Percentiles rank a stretch among this genome's conserved stretches.
These are phyloP conservation scores for Raphanus raphanistrum DNA, from an alignment of 345 rosid species.

Conservation along the genomic window DNA sequence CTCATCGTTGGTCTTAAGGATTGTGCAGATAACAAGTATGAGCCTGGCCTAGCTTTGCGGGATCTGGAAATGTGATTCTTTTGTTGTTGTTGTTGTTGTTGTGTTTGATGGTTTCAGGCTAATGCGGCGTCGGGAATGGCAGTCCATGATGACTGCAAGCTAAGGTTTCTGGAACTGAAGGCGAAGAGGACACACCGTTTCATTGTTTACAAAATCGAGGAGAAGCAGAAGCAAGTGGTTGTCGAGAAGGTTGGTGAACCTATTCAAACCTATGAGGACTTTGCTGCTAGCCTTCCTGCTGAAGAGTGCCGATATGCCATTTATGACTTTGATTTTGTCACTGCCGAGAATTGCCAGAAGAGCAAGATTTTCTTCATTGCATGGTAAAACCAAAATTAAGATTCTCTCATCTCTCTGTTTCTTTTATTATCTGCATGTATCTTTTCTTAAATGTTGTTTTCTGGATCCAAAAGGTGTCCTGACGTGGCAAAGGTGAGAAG, in stretches of 20 bases:
- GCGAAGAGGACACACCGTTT: slow-evolving; percentile 56
- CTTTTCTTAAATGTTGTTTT: not conserved
- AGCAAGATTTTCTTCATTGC: slow-evolving; percentile 66
- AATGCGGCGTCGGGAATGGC: slow-evolving; percentile 61
- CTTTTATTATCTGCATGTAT: not conserved
- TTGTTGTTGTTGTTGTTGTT: not conserved
- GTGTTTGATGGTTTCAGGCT: slow-evolving; percentile 33
- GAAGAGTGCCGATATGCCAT: slow-evolving; percentile 46
- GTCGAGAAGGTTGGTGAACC: slow-evolving; percentile 61
- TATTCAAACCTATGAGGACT: slow-evolving; percentile 51
- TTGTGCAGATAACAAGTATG: not conserved
- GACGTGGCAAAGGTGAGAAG: slow-evolving; percentile 59
- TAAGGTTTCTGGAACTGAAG: slow-evolving; percentile 54
- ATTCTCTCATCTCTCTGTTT: not conserved
- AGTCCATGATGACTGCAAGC: slow-evolving; percentile 63
- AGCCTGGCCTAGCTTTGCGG: not conserved
- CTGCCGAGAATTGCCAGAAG: slow-evolving; percentile 52
- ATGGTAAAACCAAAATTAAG: slow-evolving; percentile 29
- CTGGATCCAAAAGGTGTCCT: slow-evolving; percentile 44
- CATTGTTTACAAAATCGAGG: slow-evolving; percentile 62
- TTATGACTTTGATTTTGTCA: slow-evolving; percentile 57
- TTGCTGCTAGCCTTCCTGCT: slow-evolving; percentile 53
- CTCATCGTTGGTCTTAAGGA: not conserved
- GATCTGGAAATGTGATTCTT: slow-evolving; percentile 19
- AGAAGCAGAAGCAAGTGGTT: slow-evolving; percentile 55